Conservation (phyloP, 768 basidiomycete genomes). For the Psilocybe tampanensis region DNA sequence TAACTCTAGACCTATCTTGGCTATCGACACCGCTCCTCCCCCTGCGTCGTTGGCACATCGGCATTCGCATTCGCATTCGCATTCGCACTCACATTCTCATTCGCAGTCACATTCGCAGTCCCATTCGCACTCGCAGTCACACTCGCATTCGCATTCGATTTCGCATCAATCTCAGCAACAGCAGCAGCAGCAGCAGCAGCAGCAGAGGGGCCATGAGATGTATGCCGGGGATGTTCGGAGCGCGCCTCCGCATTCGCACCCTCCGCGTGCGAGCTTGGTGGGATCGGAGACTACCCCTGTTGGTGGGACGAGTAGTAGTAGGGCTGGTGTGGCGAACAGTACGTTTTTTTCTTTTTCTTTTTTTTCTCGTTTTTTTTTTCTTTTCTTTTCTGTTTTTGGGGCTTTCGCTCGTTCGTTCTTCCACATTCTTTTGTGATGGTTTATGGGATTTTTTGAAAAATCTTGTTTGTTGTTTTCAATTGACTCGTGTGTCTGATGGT, state of each 20-base stretch:
- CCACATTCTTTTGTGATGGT: neutral
- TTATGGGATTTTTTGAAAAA: too few species aligned
- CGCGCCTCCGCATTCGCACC: conserved; percentile 41
- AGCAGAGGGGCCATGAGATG: conserved; percentile 44
- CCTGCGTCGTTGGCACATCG: conserved; percentile 19
- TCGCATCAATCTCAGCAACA: neutral
- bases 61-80: too few species aligned
- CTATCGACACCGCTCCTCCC: conserved; percentile 34
- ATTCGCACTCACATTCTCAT: too few species aligned
- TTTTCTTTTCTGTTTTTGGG: neutral
- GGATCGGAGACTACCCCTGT: conserved; percentile 40
- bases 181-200: conserved; percentile 24
- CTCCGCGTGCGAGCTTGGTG: conserved; percentile 38
- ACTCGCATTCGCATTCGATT: too few species aligned
- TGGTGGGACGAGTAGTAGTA: conserved; percentile 35
- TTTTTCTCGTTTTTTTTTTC: conserved; percentile 8
- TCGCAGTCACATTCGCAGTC: too few species aligned
- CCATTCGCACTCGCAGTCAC: too few species aligned
- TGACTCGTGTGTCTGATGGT: too few species aligned
- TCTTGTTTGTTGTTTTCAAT: too few species aligned
- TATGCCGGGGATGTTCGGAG: conserved; percentile 46
- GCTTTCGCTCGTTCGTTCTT: too few species aligned
- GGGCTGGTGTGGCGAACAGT: conserved; percentile 30
- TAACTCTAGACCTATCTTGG: conserved; percentile 33
- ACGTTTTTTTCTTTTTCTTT: conserved; percentile 7